Evolutionary conservation across 768 basidiomycete species (phyloP), one percentile per base, ranked within the genome.

Genomic region (Megacollybia marginata): DNA sequence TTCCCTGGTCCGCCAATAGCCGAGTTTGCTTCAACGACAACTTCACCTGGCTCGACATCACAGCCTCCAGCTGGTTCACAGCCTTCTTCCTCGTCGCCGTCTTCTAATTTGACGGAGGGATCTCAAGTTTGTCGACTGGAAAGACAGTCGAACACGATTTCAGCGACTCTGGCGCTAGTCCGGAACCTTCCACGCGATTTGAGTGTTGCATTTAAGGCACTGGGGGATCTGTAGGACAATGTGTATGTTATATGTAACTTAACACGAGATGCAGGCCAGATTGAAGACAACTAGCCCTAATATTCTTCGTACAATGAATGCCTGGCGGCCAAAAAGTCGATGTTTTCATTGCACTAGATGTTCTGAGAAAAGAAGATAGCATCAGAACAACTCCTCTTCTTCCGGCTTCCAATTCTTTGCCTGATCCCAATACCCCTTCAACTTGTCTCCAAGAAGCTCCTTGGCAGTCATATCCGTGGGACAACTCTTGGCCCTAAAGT

Each of bases 381-480:
- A 13, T 40, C 38, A 85, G 59, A 81, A 79, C 57, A 82, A 55
- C 51, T 89, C 85, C 56, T 89, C 87, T 48, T 92, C 89, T 64
- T 88, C 85, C 5, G 81, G 76, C 63, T 80, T 88, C 80, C 84
- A 91, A 59, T 88, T 87, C 80, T 93, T 96, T 28, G 92, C 83
- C 65, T 89, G 79, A 64, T 97, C 95, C 94, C 94, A 98, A 63
- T 92, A 88, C 0, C 91, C 89, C 44, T 84, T 83, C 65, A 92
- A 64, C 73, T 83, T 92, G 51, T 80, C 76, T 1, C 94, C 94
- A 23, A 98, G 73, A 46, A 80, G 74, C 56, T 96, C 94, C 67
- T 88, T 89, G 11, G 92, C 95, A 34, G 83, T 75, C 19, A 76
- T 68, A 63, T 99, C 96, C 0, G 88, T 89, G 31, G 88, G 88